Evolutionary conservation across 768 basidiomycete species (phyloP), one percentile per base, ranked within the genome.

Genomic region (Obba rivulosa): DNA sequence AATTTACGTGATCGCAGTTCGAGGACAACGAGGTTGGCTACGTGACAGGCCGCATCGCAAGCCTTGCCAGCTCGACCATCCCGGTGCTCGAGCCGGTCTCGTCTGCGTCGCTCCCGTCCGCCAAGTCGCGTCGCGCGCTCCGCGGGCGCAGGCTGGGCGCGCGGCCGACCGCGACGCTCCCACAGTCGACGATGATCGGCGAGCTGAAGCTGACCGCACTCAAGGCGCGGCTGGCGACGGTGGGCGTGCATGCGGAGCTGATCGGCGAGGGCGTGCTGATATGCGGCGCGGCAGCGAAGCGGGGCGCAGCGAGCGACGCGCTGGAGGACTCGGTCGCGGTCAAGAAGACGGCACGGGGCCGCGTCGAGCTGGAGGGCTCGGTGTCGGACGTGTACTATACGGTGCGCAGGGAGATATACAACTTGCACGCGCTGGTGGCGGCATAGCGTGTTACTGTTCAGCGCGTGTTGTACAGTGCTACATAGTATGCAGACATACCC

Each of bases 1-100:
- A 42, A 21, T 20, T 20, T 8, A 20, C n/a, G 31, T 35, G 2
- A 40, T 54, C 0, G 50, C 38, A 97, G 93, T 97, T 96, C 62
- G 96, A 98, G 60, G 95, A 97, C 64, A 98, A 93, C 59, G 93
- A 98, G 66, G 87, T 99, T 39, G 92, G 90, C 16, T 94, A 85
- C 64, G 83, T 99, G 38, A 81, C 83, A 18, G 96, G 96, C 18
- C 80, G 87, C n/a, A 82, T 98, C 25, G 76, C 85, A 3, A 79
- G 84, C 24, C 85, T 89, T 48, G 83, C 91, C 16, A 91, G 85
- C 52, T 92, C 94, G 2, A 89, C 83, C 4, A 84, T 98, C 46
- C 93, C 95, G 1, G 80, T 84, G 13, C 81, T 99, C 23, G 94
- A 96, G 60, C 84, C 86, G 5, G 66, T 76, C 17, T 23, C 68